Percentiles rank a stretch among this genome's conserved stretches.
phyloP scores from a whole-genome alignment of 306 rosid genomes.

The Quercus mongolica region DNA sequence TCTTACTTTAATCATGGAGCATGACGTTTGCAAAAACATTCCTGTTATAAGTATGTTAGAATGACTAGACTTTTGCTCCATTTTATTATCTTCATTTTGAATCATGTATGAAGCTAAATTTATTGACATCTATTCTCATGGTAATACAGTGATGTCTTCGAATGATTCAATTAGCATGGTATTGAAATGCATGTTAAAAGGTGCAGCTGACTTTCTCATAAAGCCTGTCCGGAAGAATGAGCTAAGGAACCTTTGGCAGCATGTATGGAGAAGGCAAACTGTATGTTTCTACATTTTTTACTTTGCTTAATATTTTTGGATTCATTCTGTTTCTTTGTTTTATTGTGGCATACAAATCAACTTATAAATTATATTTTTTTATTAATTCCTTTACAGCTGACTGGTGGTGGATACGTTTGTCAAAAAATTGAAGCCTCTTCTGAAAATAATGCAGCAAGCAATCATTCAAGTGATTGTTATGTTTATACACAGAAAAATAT shows the following conservation, averaged over 20 bases:
- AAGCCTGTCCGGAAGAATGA: conserved; percentile 91
- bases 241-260: conserved; percentile 93
- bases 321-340: conserved; percentile 17
- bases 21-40: conserved; percentile 81
- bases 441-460: conserved; percentile 71
- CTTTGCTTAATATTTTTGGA: neutral
- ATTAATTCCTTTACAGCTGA: conserved; percentile 31
- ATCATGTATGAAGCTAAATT: too few species aligned
- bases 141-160: conserved; percentile 82
- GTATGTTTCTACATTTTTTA: conserved; percentile 32
- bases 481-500: conserved; percentile 52
- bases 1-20: conserved; percentile 86
- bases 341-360: neutral
- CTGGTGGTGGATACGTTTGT: conserved; percentile 29
- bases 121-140: too few species aligned
- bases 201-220: conserved; percentile 95
- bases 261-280: conserved; percentile 95
- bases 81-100: too few species aligned
- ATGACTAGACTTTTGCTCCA: neutral
- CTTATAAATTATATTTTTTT: too few species aligned
- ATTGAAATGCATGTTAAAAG: conserved; percentile 83
- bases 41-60: conserved; percentile 86
- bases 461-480: conserved; percentile 57
- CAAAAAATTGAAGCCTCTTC: conserved; percentile 70
- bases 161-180: conserved; percentile 81